These are phyloP conservation scores for Westerdykella ornata DNA, from an alignment of 2,329 filamentous ascomycete species.

Conservation along the genomic window DNA sequence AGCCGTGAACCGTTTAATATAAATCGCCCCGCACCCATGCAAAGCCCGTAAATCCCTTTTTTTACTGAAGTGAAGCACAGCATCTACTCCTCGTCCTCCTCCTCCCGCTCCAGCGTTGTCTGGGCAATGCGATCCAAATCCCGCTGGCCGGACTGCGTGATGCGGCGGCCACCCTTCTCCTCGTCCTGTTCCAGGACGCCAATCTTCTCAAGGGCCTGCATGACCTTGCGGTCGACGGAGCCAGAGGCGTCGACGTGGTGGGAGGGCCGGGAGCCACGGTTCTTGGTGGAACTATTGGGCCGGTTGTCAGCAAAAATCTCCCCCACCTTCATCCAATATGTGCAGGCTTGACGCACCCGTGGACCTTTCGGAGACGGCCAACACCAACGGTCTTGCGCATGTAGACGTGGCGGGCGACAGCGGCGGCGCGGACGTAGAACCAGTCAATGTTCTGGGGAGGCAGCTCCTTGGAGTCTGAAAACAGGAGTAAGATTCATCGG, in stretches of 20 bases:
- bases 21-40: conserved; percentile 21
- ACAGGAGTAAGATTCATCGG: conserved; percentile 11
- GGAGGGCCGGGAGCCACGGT: conserved; percentile 84
- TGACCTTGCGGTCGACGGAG: conserved; percentile 92
- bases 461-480: conserved; percentile 77
- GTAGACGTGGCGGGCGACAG: conserved; percentile 97
- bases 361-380: conserved; percentile 91
- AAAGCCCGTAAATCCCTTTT: conserved; percentile 13
- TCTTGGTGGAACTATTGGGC: conserved; percentile 62
- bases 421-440: conserved; percentile 83
- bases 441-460: conserved; percentile 98
- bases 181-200: conserved; percentile 95
- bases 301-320: conserved; percentile 2
- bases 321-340: neutral
- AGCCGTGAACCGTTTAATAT: conserved; percentile 29
- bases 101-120: conserved; percentile 47
- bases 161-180: conserved; percentile 96
- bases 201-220: conserved; percentile 98
- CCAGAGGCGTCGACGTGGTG: conserved; percentile 95
- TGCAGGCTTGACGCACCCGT: conserved; percentile 48
- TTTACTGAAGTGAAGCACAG: conserved; percentile 2
- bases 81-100: conserved; percentile 42
- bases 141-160: conserved; percentile 96
- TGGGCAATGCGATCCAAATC: conserved; percentile 77
- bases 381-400: conserved; percentile 99